phyloP scores from a whole-genome alignment of 202 grass and related monocot species.

The Cymbopogon flexuosus region DNA sequence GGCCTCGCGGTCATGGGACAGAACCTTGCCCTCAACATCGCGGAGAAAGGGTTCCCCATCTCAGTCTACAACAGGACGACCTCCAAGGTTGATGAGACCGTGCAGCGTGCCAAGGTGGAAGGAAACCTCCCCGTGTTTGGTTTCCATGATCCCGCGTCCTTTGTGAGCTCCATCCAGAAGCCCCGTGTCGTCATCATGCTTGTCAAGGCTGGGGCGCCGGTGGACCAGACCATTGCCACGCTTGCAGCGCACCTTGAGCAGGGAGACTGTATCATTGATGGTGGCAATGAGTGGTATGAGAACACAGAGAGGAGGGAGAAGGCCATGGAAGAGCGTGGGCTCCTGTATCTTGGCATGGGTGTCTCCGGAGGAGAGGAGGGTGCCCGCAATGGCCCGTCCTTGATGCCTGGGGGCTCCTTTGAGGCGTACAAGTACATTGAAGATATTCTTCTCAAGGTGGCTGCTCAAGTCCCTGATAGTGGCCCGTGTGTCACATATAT shows the following conservation, averaged over 20 bases:
- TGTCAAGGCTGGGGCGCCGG: constrained; percentile 71
- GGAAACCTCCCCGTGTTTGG: constrained; percentile 60
- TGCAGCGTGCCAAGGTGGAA: constrained; percentile 52
- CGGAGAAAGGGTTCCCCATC: constrained; percentile 87
- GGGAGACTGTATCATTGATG: constrained; percentile 72
- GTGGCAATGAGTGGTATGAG: constrained; percentile 79
- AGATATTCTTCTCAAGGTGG: constrained; percentile 68
- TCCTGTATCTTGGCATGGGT: constrained; percentile 84
- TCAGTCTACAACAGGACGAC: constrained; percentile 85
- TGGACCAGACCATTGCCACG: constrained; percentile 69
- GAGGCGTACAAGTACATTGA: constrained; percentile 79
- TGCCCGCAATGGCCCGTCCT: constrained; percentile 61
- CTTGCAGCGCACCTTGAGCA: constrained; percentile 58
- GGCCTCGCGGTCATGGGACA: constrained; percentile 75
- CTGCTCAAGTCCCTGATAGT: constrained; percentile 61
- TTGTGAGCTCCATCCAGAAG: constrained; percentile 68
- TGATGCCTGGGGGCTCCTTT: constrained; percentile 64
- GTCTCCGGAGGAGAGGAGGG: constrained; percentile 88
- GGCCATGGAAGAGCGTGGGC: constrained; percentile 59
- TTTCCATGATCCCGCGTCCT: constrained; percentile 51
- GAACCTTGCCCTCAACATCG: constrained; percentile 78
- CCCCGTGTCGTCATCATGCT: constrained; percentile 72
- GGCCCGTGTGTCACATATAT: constrained; percentile 70
- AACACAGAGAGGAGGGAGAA: constrained; percentile 64
- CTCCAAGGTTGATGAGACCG: constrained; percentile 80